Evolutionary conservation across 2,329 filamentous ascomycete species (phyloP).

Genomic region (Colletotrichum euphorbiae): DNA sequence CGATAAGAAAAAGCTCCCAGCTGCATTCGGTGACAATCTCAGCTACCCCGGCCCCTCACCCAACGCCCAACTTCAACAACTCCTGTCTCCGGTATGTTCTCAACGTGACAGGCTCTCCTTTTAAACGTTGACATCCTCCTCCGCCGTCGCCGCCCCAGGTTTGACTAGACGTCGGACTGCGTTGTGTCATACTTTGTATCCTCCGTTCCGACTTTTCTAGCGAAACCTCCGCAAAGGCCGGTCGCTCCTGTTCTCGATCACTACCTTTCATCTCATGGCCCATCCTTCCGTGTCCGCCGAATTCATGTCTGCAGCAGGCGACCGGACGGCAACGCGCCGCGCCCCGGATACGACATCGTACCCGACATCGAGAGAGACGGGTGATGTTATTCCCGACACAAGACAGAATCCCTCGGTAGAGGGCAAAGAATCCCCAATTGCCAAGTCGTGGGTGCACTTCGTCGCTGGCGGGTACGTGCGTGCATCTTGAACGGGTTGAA

Average conservation of each 20-base stretch:
- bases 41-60: not conserved
- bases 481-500: conserved; percentile 20
- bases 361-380: conserved; percentile 67
- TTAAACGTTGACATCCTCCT: too few relatives aligned
- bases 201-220: too few relatives aligned
- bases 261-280: conserved; percentile 45
- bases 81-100: conserved; percentile 18
- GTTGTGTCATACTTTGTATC: too few relatives aligned
- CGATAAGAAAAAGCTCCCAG: conserved; percentile 37
- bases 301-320: conserved; percentile 48
- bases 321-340: conserved; percentile 41
- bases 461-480: conserved; percentile 84
- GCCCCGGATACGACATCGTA: conserved; percentile 37
- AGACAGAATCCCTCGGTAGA: conserved; percentile 42
- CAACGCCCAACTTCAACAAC: not conserved
- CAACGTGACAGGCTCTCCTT: not conserved
- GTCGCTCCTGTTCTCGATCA: not conserved
- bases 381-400: conserved; percentile 63
- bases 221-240: too few relatives aligned
- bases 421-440: conserved; percentile 61
- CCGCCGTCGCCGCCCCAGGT: not conserved
- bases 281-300: conserved; percentile 45
- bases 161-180: not conserved
- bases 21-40: conserved; percentile 25
- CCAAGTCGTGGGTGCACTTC: conserved; percentile 92